phyloP scores from a whole-genome alignment of 495 filamentous ascomycete genomes.

The Neurospora sp. region DNA sequence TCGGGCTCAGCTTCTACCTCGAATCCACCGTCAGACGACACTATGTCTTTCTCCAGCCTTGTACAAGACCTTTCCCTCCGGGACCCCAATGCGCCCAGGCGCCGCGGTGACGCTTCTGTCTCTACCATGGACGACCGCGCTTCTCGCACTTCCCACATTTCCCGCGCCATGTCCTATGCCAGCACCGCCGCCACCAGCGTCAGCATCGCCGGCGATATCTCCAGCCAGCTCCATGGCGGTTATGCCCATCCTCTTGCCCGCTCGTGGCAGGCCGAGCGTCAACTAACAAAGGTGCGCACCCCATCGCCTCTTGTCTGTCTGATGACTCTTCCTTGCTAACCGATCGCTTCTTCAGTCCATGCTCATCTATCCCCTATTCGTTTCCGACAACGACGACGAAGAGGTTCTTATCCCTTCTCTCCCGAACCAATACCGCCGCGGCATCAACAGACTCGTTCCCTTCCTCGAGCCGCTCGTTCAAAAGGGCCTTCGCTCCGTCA shows the following conservation, averaged over 20 bases:
- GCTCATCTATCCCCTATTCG: slow-evolving; percentile 95
- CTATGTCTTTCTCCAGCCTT: slow-evolving; percentile 86
- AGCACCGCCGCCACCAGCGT: slow-evolving; percentile 90
- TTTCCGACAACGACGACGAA: slow-evolving; percentile 88
- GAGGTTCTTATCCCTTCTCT: slow-evolving; percentile 83
- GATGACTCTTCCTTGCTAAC: slow-evolving; percentile 4
- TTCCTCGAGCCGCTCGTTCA: slow-evolving; percentile 77
- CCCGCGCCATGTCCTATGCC: slow-evolving; percentile 64
- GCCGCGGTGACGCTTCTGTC: slow-evolving; percentile 31
- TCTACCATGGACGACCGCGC: slow-evolving; percentile 49
- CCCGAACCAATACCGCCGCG: slow-evolving; percentile 77
- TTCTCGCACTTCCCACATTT: slow-evolving; percentile 52
- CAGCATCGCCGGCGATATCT: slow-evolving; percentile 85
- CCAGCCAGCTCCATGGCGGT: slow-evolving; percentile 88
- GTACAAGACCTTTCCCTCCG: slow-evolving; percentile 74
- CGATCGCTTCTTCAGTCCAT: slow-evolving; percentile 54
- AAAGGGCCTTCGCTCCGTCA: slow-evolving; percentile 84
- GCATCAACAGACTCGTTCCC: slow-evolving; percentile 74
- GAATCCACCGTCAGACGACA: too few relatives aligned
- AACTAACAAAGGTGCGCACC: slow-evolving; percentile 78
- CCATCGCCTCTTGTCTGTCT: background rate
- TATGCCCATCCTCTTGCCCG: slow-evolving; percentile 87
- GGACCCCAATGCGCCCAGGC: slow-evolving; percentile 36
- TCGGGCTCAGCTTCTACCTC: background rate
- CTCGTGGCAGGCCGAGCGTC: slow-evolving; percentile 91